Percentiles rank a stretch among this genome's conserved stretches.
Conservation (phyloP, 352 stramenopile species). For the Phytophthora ramorum region DNA sequence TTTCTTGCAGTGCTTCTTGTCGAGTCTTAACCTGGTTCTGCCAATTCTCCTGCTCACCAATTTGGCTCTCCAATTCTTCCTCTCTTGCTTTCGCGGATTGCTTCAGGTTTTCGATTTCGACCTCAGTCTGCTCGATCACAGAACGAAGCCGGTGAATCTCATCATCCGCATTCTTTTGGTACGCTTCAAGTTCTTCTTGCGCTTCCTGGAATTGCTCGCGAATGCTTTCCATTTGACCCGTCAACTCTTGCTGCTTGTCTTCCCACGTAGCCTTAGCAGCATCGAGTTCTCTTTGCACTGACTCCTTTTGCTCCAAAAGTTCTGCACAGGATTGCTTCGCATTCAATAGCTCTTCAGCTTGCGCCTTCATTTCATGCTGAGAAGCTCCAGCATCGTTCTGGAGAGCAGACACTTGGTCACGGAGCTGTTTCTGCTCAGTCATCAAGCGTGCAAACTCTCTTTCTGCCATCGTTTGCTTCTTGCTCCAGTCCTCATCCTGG, state of each 20-base stretch:
- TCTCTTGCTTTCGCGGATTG: slow-evolving; percentile 31
- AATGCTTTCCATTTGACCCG: slow-evolving; percentile 46
- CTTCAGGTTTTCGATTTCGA: slow-evolving; percentile 44
- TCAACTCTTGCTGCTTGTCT: slow-evolving; percentile 48
- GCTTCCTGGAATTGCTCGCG: slow-evolving; percentile 52
- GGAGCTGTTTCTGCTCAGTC: slow-evolving; percentile 25
- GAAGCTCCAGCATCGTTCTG: slow-evolving; percentile 14
- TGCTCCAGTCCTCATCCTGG: slow-evolving; percentile 38
- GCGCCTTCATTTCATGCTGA: slow-evolving; percentile 11
- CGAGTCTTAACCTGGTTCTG: slow-evolving; percentile 32
- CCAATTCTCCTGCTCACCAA: slow-evolving; percentile 37
- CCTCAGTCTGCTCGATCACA: slow-evolving; percentile 45
- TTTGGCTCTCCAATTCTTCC: slow-evolving; percentile 28
- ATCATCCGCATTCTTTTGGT: slow-evolving; percentile 56
- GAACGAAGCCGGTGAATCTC: slow-evolving; percentile 60
- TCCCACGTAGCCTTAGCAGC: slow-evolving; percentile 38
- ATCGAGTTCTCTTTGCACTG: slow-evolving; percentile 35
- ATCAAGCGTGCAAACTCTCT: slow-evolving; percentile 24
- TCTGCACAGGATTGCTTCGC: slow-evolving; percentile 31
- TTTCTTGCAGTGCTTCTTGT: slow-evolving; percentile 39
- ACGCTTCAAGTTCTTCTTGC: slow-evolving; percentile 58
- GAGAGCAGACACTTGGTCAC: slow-evolving; percentile 24
- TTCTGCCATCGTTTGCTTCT: slow-evolving; percentile 33
- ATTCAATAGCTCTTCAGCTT: slow-evolving; percentile 27
- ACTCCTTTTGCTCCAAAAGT: slow-evolving; percentile 36